Conservation (phyloP, 2,329 filamentous ascomycete genomes). For the Pestalotiopsis sp. region DNA sequence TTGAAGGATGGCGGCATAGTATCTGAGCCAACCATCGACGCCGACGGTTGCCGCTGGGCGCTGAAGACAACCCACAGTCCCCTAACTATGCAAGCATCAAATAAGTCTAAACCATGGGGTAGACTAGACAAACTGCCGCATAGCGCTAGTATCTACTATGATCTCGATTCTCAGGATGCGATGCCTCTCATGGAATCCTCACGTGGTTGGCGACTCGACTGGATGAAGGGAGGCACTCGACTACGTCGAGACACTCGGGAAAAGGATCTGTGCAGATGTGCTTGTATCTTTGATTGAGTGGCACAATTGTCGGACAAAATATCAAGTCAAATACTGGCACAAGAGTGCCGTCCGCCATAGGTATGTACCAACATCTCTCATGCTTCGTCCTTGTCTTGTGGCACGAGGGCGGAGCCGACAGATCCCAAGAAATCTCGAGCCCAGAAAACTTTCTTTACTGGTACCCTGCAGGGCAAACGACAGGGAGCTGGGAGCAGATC, state of each 20-base stretch:
- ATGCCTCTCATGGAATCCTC: background rate
- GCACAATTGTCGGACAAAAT: background rate
- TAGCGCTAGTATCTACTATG: background rate
- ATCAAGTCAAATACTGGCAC: no score
- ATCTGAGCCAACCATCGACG: background rate
- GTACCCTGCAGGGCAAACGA: no score
- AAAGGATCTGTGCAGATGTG: background rate
- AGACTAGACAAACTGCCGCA: background rate
- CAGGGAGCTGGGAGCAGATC: background rate
- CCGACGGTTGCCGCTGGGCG: background rate
- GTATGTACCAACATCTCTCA: no score
- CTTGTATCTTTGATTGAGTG: background rate
- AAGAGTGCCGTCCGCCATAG: background rate
- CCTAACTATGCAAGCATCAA: background rate
- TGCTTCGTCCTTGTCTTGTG: no score
- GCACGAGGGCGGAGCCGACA: no score
- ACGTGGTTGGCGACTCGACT: background rate
- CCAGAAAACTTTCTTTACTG: no score
- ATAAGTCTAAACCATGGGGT: background rate
- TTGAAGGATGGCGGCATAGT: background rate
- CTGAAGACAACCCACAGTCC: background rate
- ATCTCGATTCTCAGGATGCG: background rate
- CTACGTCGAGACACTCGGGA: background rate
- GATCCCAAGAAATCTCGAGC: no score
- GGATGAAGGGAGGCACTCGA: background rate